phyloP scores from a whole-genome alignment of 768 basidiomycete species.

The Xerocomus brunneocitrinus region DNA sequence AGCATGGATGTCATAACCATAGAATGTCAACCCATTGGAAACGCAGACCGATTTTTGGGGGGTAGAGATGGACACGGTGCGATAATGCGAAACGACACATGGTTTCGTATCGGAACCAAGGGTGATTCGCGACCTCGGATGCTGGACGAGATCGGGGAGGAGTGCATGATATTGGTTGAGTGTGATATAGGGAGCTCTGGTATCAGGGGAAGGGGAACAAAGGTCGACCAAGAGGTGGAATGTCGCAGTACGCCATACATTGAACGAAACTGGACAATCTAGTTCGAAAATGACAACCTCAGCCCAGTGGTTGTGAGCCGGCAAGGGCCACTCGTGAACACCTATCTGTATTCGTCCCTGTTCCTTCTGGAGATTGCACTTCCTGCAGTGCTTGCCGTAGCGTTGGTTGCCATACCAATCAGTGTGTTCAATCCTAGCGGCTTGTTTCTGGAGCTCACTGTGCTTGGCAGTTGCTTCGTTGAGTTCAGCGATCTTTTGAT shows the following conservation, averaged over 20 bases:
- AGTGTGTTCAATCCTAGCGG: not conserved
- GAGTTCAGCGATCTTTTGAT: conserved; percentile 30
- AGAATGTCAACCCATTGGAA: conserved; percentile 29
- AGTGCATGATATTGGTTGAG: conserved; percentile 13
- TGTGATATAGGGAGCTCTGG: conserved; percentile 2
- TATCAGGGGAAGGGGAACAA: not conserved
- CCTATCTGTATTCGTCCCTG: too few species aligned
- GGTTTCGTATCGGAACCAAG: conserved; percentile 23
- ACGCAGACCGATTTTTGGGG: conserved; percentile 18
- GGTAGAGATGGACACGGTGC: conserved; percentile 8
- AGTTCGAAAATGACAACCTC: too few species aligned
- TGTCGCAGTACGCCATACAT: too few species aligned
- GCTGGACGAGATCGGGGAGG: not conserved
- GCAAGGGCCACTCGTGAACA: too few species aligned
- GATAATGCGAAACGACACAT: conserved; percentile 15
- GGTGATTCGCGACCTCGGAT: too few species aligned
- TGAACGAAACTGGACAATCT: too few species aligned
- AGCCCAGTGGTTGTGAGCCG: too few species aligned
- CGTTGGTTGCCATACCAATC: not conserved
- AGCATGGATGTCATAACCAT: too few species aligned
- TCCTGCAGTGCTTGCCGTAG: not conserved
- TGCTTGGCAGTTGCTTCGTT: conserved; percentile 16
- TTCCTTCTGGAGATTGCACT: too few species aligned
- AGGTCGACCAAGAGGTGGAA: too few species aligned
- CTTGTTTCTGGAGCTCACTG: conserved; percentile 4